These are phyloP conservation scores for Myxozyma nipponensis DNA, from an alignment of 805 yeast species.

Conservation along the genomic window DNA sequence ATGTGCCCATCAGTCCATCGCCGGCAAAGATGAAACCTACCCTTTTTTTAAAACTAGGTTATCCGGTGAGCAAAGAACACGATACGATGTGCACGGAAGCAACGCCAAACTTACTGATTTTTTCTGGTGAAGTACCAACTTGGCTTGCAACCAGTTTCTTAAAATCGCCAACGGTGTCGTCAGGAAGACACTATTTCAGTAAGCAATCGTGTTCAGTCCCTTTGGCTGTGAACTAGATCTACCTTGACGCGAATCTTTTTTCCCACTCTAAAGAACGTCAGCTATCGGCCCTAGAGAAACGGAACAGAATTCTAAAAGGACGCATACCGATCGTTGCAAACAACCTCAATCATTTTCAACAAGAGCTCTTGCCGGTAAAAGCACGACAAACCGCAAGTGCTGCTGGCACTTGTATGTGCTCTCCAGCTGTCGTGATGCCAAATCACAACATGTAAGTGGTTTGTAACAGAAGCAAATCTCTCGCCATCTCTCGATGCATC, in stretches of 20 bases:
- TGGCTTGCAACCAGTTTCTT: conserved; percentile 80
- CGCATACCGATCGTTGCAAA: conserved; percentile 61
- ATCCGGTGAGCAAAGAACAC: neutral
- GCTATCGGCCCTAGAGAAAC: neutral
- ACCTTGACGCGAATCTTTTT: conserved; percentile 77
- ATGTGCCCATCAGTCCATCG: neutral
- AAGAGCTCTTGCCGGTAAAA: too few species aligned
- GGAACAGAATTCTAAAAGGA: neutral
- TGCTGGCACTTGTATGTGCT: too few species aligned
- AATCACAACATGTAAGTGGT: too few species aligned
- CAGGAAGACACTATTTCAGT: conserved; percentile 55
- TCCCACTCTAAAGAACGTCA: conserved; percentile 54
- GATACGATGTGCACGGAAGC: neutral
- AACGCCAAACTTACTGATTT: conserved; percentile 36
- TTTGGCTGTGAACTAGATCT: neutral
- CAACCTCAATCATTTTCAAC: conserved; percentile 61
- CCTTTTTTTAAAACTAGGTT: conserved; percentile 72
- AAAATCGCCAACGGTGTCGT: conserved; percentile 85
- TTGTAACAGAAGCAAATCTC: too few species aligned
- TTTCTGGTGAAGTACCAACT: conserved; percentile 67
- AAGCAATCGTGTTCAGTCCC: neutral
- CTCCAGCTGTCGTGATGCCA: too few species aligned
- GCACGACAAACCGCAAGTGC: too few species aligned
- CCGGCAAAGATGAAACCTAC: conserved; percentile 6
- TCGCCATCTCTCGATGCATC: too few species aligned